These are phyloP conservation scores for Hibiscus mutabilis DNA, from an alignment of 345 rosid species.

Conservation along the genomic window DNA sequence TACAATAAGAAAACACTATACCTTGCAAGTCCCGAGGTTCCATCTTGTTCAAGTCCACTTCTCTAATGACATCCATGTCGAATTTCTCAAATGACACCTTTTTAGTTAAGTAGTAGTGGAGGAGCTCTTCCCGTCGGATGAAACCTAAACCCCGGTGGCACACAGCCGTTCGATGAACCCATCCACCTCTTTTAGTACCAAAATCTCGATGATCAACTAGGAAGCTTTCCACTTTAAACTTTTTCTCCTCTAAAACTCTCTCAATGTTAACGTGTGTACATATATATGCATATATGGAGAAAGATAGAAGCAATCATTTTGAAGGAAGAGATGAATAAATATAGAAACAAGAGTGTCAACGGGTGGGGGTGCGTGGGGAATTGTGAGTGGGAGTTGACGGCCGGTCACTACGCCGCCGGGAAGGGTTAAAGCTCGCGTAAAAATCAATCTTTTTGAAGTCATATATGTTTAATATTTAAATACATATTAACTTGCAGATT, in stretches of 20 bases:
- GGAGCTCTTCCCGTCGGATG: slow-evolving; percentile 92
- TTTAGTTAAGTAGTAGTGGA: slow-evolving; percentile 87
- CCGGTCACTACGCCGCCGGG: slow-evolving; percentile 92
- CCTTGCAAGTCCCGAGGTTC: slow-evolving; percentile 99
- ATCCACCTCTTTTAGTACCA: slow-evolving; percentile 10
- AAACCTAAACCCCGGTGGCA: slow-evolving; percentile 93
- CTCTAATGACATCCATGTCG: slow-evolving; percentile 93
- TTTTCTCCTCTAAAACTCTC: slow-evolving; percentile 1
- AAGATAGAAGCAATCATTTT: slow-evolving; percentile 10
- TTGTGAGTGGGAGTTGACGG: slow-evolving; percentile 59
- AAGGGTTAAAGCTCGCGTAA: slow-evolving; percentile 67
- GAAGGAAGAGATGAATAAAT: slow-evolving; percentile 17
- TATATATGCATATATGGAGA: slow-evolving; percentile 8
- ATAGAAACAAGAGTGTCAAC: slow-evolving; percentile 26
- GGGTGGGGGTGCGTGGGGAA: slow-evolving; percentile 2
- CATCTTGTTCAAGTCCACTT: slow-evolving; percentile 90
- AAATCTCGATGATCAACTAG: neutral
- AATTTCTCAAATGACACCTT: slow-evolving; percentile 82
- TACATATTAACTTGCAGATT: too few species aligned
- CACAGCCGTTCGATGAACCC: slow-evolving; percentile 69
- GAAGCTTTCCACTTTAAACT: neutral
- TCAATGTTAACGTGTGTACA: neutral
- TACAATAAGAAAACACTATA: slow-evolving; percentile 20
- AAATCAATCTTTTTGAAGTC: slow-evolving; percentile 38
- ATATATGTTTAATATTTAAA: too few species aligned